Base-by-base conservation (phyloP, 345 rosid species). In the Gossypium rotundifolium region DNA sequence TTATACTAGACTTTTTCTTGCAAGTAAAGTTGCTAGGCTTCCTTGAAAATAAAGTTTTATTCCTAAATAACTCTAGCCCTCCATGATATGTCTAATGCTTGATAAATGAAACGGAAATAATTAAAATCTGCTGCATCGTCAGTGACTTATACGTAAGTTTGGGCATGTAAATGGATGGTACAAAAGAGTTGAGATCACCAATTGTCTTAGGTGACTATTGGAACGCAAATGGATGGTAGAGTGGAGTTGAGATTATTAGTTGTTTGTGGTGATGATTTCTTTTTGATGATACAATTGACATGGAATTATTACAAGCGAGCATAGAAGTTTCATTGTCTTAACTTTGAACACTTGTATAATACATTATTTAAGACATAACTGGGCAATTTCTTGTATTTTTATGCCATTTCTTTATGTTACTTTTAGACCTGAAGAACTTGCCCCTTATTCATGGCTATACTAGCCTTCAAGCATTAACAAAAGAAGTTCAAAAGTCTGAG, bases 391-490 rank as follows among this genome's bases (percentile, higher is more conserved):
- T 55, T 23, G 3, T 55, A 55, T 55, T 55, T 55, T 55, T 55
- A 18, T 55, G 62, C 63, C 75, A 20, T 44, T 44, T 9, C 58
- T 49, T 69, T 44, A 66, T 78, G 22, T 42, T 76, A 80, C 40
- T 79, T 65, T 9, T 71, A 93, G 98, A 86, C 76, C 45, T 85
- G 81, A 91, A 86, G 86, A 84, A 88, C 78, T 76, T 89, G 87
- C 99, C 99, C 42, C 83, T 93, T 69, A 87, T 93, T 79, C 93
- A 88, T 82, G 82, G 99, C 70, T 91, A 87, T 79, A 78, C 67
- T 58, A 93, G 89, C 88, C 80, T 95, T 76, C 88, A 88, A 78
- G 89, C 94, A 12, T 83, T 95, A 57, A 74, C 74, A 27, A 90
- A 91, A 83, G 86, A 79, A 65, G 77, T 89, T 73, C 77, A 65